Evolutionary conservation across 2,329 filamentous ascomycete genomes (phyloP).

Genomic region (Parasarocladium wereldwijsianum): DNA sequence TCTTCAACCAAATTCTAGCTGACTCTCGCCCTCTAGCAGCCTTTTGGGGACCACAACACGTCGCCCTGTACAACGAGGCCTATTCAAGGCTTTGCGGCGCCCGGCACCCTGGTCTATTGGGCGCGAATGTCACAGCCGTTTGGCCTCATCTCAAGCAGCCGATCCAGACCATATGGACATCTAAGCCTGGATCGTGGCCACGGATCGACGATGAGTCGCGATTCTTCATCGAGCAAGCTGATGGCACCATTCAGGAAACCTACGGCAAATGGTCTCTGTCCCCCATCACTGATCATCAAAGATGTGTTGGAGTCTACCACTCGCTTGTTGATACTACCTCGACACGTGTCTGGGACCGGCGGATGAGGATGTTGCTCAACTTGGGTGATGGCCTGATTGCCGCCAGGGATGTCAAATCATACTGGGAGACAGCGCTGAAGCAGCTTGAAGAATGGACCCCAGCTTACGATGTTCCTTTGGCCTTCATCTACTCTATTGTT

Average conservation of each 20-base stretch:
- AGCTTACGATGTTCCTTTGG: slow-evolving; percentile 33
- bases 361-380: slow-evolving; percentile 32
- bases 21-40: slow-evolving; percentile 38
- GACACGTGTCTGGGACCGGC: slow-evolving; percentile 30
- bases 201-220: slow-evolving; percentile 27
- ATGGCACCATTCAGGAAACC: slow-evolving; percentile 28
- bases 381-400: slow-evolving; percentile 29
- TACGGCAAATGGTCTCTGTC: slow-evolving; percentile 33
- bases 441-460: slow-evolving; percentile 27
- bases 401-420: slow-evolving; percentile 27
- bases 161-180: slow-evolving; percentile 17
- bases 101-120: slow-evolving; percentile 49
- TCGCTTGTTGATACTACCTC: slow-evolving; percentile 31
- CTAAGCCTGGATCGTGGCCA: slow-evolving; percentile 14
- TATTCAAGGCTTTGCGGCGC: slow-evolving; percentile 48
- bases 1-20: slow-evolving; percentile 26
- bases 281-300: slow-evolving; percentile 26
- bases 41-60: slow-evolving; percentile 48
- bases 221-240: slow-evolving; percentile 27
- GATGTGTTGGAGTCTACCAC: slow-evolving; percentile 30
- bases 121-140: slow-evolving; percentile 40
- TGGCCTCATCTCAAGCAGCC: slow-evolving; percentile 40
- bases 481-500: slow-evolving; percentile 34
- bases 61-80: slow-evolving; percentile 54
- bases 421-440: slow-evolving; percentile 30